Base-by-base conservation (phyloP, 2,329 filamentous ascomycete species). In the Penicillium decumbens region DNA sequence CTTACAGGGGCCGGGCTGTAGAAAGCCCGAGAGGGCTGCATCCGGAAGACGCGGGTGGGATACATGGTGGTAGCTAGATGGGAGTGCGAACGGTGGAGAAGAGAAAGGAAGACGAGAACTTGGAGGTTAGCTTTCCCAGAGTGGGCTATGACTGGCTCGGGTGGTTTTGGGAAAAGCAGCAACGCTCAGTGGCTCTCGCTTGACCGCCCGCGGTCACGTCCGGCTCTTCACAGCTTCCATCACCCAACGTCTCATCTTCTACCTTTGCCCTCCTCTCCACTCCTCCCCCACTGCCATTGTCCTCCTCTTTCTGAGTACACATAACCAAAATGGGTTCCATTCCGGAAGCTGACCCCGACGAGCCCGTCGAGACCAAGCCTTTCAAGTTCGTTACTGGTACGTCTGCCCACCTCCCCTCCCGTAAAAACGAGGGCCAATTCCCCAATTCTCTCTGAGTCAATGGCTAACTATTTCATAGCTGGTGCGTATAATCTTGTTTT, bases 341-440 rank as follows among this genome's bases (percentile, higher is more conserved):
- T 67, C 72, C 74, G 59, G 69, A 73, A 60, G 68, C 66, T 53
- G 86, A 88, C 60, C 72, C 75, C 68, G 88, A 88, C 71, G 85
- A 89, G 69, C 80, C 83, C 71, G 83, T 83, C 71, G 88, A 95
- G 75, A 96, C 91, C 78, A 98, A 96, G 85, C 95, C 95, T 77
- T 98, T 98, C 87, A 98, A 98, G 88, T 97, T 97, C 80, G 93
- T 97, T 71, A 97, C 92, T 79, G 92, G 91, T 95, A 83, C 75
- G 89, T 64, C 60, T 53, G 49, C 55, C 50, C 50, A 50, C 53
- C 51, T 48, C 51, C 50, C 43, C 56, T 52, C 57, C 59, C 57
- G 53, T 51, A 48, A 48, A 44, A 51, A 54, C 51, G 52, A 45
- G 50, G 49, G 41, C 49, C 55, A 55, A 63, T 64, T 53, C 64